Evolutionary conservation across 345 rosid genomes (phyloP), one percentile per base, ranked within the genome.

Genomic region (Salix koriyanagi): DNA sequence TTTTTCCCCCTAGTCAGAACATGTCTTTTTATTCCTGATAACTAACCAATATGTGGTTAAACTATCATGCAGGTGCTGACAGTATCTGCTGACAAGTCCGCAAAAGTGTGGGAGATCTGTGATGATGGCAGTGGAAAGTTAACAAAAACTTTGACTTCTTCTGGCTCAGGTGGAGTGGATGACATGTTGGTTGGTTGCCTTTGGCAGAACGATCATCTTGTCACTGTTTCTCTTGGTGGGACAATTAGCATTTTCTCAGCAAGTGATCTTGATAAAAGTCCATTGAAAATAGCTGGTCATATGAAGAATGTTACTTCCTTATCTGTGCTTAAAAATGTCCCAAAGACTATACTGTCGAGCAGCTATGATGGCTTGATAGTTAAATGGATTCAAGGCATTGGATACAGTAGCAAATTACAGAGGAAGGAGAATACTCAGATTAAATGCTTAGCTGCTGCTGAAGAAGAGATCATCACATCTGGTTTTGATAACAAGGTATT

Each of bases 111-210:
- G 99, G 94, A 91, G 64, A 93, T 95, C 75, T 83, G 86, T 56
- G 94, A 90, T 64, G 84, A 87, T 56, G 95, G 97, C 75, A 86
- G 74, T 70, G 97, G 98, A 68, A 88, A 80, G 41, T 73, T 91
- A 83, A 84, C 74, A 82, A 95, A 89, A 77, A 93, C 98, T 19
- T 80, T 93, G 87, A 79, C 82, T 62, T 86, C 86, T 84, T 64
- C 91, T 65, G 91, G 91, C 74, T 83, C 89, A 3, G 97, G 97
- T 21, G 97, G 97, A 77, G 87, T 95, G 67, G 94, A 95, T 64
- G 99, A 91, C 79, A 95, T 95, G 99, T 87, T 95, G 60, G 97
- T 95, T 30, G 96, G 99, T 75, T 91, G 99, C 81, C 93, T 93
- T 61, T 95, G 99, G 98, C 96, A 88, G 82, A 90, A 91, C 79